Evolutionary conservation across 768 basidiomycete genomes (phyloP), one percentile per base, ranked within the genome.

Genomic region (Kwoniella heveanensis): DNA sequence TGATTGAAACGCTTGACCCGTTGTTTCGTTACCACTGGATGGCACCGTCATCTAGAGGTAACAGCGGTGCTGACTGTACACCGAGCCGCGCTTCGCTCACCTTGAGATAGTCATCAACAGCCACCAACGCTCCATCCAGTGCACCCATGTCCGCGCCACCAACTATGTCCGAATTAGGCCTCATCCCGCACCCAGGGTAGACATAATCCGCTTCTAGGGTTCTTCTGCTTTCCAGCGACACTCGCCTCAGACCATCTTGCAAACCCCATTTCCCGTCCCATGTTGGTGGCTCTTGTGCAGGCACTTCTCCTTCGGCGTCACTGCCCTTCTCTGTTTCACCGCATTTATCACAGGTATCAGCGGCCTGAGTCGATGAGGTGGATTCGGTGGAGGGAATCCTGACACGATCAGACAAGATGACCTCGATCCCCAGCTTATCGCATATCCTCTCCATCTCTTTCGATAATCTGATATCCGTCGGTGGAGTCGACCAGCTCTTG

Each of bases 161-260:
- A 1, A 79, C 65, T 13, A 79, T 32, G 12, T 54, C 51, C 24
- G 66, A 50, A 37, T 72, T 71, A 7, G 73, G 61, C 47, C 68
- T 72, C 66, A 77, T 77, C 12, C 78, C 78, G 19, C 69, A 61
- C 22, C 71, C 64, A 13, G 74, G 22, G 57, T 77, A 77, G 30
- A 79, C 67, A 54, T 64, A 79, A 46, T 79, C 78, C 52, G 74
- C 76, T 54, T 65, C 54, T 13, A 69, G 13, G 13, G 53, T 54
- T 52, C 73, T 72, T 2, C 78, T 75, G 30, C 68, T 70, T 25
- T 56, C 56, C 12, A 73, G 60, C 27, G 30, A 67, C 50, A 77
- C 37, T 1, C 37, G 67, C 51, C 65, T 71, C 17, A 63, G 24
- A 2, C 69, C 66, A 25, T 49, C 49, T 47, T 71, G 72, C 17